Evolutionary conservation across 129 eudicot genomes (phyloP), one percentile per base, ranked within the genome.

Genomic region (Dittrichia graveolens): DNA sequence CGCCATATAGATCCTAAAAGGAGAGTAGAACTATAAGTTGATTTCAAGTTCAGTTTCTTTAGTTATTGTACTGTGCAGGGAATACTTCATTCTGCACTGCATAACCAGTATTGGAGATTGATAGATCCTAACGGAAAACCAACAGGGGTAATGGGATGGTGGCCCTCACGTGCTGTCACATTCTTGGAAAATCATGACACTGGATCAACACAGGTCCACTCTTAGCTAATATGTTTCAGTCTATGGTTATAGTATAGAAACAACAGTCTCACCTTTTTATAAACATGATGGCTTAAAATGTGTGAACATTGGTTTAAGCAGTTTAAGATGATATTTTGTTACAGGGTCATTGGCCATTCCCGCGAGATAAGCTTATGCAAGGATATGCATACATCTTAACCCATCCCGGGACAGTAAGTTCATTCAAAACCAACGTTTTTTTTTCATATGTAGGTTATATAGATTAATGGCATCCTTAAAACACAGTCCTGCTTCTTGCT

Each of bases 291-390:
- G 37, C 39, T 4, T 43, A 12, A 56, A 65, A 14, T 24, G 64
- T 42, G 18, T 48, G 45, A 69, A 77, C 6, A 61, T 61, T 61
- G 50, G 47, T 61, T 31, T 0, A 48, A 47, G 15, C 4, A 72
- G 40, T 8, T 76, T 47, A 47, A n/a, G 9, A 53, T 42, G 3
- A 13, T 71, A 58, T 71, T 14, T 37, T 67, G 39, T 74, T 71
- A 46, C 84, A 86, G 91, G 91, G 91, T 78, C 91, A 86, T 72
- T 86, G 91, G 91, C 87, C 88, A 34, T 86, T 86, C 61, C 91
- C 91, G 41, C 67, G 92, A 57, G 88, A 84, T 58, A 87, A 87
- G 76, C 88, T 83, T 64, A 81, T 75, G 61, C 92, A 84, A 74
- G 92, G 92, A 81, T 87, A 87, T 76, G 88, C 92, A 63, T 87